Evolutionary conservation across 441 rosid species (phyloP), one percentile per base, ranked within the genome.

Genomic region (Eruca vesicaria): DNA sequence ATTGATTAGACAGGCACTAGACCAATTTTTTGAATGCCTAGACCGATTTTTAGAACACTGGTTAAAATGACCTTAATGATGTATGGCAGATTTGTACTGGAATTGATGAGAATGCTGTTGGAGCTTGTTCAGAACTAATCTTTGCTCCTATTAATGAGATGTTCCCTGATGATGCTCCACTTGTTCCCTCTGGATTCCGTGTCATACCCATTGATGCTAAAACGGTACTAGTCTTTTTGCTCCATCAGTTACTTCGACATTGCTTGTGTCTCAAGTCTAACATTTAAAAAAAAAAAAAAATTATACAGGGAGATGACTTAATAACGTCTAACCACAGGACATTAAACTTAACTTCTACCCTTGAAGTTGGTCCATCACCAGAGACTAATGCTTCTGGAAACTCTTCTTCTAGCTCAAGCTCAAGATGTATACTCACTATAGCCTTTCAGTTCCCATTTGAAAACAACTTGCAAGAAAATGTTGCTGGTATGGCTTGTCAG

Each of bases 381-480:
- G 85, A 84, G 63, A 74, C n/a, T n/a, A n/a, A 73, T 72, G 67
- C 82, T 11, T 57, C 57, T 19, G 57, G 57, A 19, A 19, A 52
- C 57, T 19, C 26, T 52, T 52, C 57, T 1, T 9, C 95, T 4
- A 68, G 76, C 77, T 85, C 84, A 4, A 78, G 76, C 68, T 60
- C 88, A 5, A 86, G 98, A 67, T 96, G 98, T 0, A 93, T 96
- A 38, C 85, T 96, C 80, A 94, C 98, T 4, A 92, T 96, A n/a
- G 98, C 99, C 56, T 94, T 96, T 78, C 98, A 96, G 80, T 94
- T 96, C 84, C 97, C 99, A 7, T 94, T 90, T 57, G 98, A 94
- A 71, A 83, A 82, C 84, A 87, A 82, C 76, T 82, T 90, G 63
- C 98, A 90, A 69, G 99, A 96, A 0, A 94, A 87, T 78, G 99